Evolutionary conservation across 2,329 filamentous ascomycete genomes (phyloP).

Genomic region (Clarireedia hainanense): DNA sequence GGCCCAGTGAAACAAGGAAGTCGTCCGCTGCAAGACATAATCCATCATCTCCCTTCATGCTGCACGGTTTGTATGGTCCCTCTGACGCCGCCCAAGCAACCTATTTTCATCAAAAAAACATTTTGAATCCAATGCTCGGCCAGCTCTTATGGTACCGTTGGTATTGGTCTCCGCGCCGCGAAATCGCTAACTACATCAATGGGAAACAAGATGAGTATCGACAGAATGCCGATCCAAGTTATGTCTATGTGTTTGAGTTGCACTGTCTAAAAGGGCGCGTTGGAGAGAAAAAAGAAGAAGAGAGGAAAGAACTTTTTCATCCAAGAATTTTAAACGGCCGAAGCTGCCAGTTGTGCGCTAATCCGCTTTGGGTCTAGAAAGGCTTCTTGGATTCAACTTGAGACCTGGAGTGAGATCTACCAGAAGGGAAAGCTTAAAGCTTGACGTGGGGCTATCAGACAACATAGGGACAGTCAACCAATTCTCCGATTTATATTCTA

Average conservation of each 20-base stretch:
- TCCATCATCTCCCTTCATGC: neutral
- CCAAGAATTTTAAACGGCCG: no score
- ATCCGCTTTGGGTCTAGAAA: neutral
- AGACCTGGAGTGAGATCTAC: constrained; percentile 1
- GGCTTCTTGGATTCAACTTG: neutral
- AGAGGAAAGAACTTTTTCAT: constrained; percentile 21
- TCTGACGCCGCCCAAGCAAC: constrained; percentile 82
- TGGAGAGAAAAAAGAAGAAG: constrained; percentile 39
- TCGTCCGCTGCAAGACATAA: neutral
- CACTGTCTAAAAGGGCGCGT: constrained; percentile 81
- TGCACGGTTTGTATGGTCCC: constrained; percentile 52
- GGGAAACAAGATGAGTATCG: constrained; percentile 43
- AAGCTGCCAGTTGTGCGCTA: neutral
- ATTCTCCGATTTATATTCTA: neutral
- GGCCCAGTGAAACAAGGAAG: no score
- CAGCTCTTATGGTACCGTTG: constrained; percentile 50
- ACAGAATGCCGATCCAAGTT: constrained; percentile 61
- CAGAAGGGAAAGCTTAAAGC: constrained; percentile 1
- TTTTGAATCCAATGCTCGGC: constrained; percentile 37
- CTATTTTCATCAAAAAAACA: constrained; percentile 18
- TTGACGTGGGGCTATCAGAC: constrained; percentile 20
- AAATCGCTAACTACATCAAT: constrained; percentile 59
- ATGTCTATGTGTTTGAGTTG: constrained; percentile 58
- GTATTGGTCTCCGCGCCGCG: constrained; percentile 46
- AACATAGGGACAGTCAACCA: neutral